Evolutionary conservation across 2,329 filamentous ascomycete species (phyloP), one percentile per base, ranked within the genome.

Genomic region (Gaeumannomyces tritici): DNA sequence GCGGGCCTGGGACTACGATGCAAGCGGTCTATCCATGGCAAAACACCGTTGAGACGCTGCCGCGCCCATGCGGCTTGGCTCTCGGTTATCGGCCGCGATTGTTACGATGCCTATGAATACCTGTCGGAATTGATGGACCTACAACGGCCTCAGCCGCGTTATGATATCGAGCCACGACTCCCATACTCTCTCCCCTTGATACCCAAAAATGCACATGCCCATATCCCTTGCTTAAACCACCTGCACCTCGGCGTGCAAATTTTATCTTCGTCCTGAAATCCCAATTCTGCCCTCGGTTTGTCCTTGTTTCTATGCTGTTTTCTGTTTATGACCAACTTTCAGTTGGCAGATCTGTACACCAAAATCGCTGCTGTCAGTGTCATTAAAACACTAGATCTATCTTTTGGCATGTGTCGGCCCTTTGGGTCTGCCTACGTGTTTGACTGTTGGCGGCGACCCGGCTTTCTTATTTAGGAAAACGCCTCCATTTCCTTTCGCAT

Each of bases 1-100:
- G 73, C 77, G 85, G 59, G 71, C 77, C 57, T 88, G 85, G 85
- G 84, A 86, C 66, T 84, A 81, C 67, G 80, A 83, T 62, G 13
- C 59, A 18, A 61, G 51, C n/a, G 51, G 47, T 9, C 28, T 55
- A 26, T 51, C 42, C 21, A 4, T 51, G 21, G 42, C 42, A 9
- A 51, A 51, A n/a, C 42, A 51, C 42, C 42, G 42, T 18, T 51
- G 42, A 51, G 6, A 51, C 24, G 42, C 42, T 21, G 9, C 42
- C 18, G 42, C 9, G 21, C 9, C 21, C 42, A 51, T 51, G 42
- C 42, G 42, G 42, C n/a, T n/a, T 24, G 42, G 42, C 42, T 2
- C 21, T 18, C 42, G 18, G 42, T 51, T 51, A 18, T 51, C 42
- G 42, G 24, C 18, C 42, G 24, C 42, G 42, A 51, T 21, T 11